Evolutionary conservation across 1,284 basidiomycete species (phyloP), one percentile per base, ranked within the genome.

Genomic region (Sphagnurus paluster): DNA sequence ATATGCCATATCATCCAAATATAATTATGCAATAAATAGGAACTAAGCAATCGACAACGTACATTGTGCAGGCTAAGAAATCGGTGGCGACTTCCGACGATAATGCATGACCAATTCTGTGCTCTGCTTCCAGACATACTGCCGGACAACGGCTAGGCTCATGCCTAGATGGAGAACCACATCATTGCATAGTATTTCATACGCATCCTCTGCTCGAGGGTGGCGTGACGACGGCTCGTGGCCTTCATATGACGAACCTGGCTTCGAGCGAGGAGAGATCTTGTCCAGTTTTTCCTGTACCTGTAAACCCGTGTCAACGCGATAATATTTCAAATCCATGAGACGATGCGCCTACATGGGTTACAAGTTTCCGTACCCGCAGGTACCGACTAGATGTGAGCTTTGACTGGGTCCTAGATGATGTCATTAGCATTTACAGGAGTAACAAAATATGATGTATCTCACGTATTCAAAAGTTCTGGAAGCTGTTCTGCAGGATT

Each of bases 161-260:
- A 95, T 91, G 48, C 87, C 81, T 21, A 88, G 71, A 20, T 92
- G 87, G 23, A 98, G 73, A 9, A 90, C 70, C 24, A 78, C 71
- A 54, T 91, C 87, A 58, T 90, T 92, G 66, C 93, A 97, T 28
- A 96, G 64, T 34, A 98, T 82, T 69, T 98, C 93, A 61, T 94
- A 87, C 32, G 77, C 59, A 35, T 94, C 87, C 57, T 95, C 91
- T 1, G 88, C 80, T 41, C 50, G 62, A 37, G 37, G 19, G 41
- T 56, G 52, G 42, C 60, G 46, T 23, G 55, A 40, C 20, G 62
- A 40, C 21, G 62, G 42, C 21, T 48, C 43, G 10, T 57, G 49
- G 21, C 19, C 50, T 35, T 50, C 52, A 16, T 32, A 23, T 29
- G 30, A 39, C 38, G 40, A 23, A 16, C 24, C 41, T n/a, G 44